Base-by-base conservation (phyloP, 495 filamentous ascomycete genomes). In the Penicillium waksmanii region DNA sequence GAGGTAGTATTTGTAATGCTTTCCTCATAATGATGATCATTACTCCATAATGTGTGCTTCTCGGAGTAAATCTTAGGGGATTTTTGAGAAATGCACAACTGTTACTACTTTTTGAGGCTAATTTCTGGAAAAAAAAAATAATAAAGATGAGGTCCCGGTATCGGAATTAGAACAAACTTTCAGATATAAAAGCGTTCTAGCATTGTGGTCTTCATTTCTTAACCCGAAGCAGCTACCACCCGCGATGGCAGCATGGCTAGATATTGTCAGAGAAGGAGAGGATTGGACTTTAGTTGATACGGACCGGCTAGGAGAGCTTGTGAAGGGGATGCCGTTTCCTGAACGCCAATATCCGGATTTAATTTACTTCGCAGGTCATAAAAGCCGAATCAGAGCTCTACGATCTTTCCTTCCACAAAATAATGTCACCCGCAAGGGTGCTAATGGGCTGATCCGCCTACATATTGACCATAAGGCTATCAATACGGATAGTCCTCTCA, bases 351-450 rank as follows among this genome's bases (percentile, higher is more conserved):
- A 57, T 42, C 56, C 61, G 15, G 54, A 31, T 15, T 36, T 64
- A 23, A 18, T 64, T 4, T 57, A 56, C 25, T 64, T 64, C 36
- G 57, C 62, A 5, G 57, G 62, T 9, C 57, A 57, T 49, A 18
- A 8, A 7, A 57, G 33, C 50, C 57, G 62, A 2, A 18, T 64
- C 25, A 60, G 54, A 23, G 63, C 63, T 13, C 53, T 65, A 3
- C 46, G 33, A 21, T 54, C 63, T 7, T 23, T 65, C 9, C 57
- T 61, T 21, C 58, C 63, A n/a, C 52, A 35, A 23, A 65, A 65
- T 49, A 65, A 65, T 38, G 33, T 65, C 18, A 65, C 56, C 21
- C 55, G 58, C 13, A 58, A 49, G 35, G 63, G 63, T 2, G 44
- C 53, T 5, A 19, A 19, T 11, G 54, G 57, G 2, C 33, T 63